phyloP scores from a whole-genome alignment of 164 flowering plant species.

The Stephania cephalantha region DNA sequence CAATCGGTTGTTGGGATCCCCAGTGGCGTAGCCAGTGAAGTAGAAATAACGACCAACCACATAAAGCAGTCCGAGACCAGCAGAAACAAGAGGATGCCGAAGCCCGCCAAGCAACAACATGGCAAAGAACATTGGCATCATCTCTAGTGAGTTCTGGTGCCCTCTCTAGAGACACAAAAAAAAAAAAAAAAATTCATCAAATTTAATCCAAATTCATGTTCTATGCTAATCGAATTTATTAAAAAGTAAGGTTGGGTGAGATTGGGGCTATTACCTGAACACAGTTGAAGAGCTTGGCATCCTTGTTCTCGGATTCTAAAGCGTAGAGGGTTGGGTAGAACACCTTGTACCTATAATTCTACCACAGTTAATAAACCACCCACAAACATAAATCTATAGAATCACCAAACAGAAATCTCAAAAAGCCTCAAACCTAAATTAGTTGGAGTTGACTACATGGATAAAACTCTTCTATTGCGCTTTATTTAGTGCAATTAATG shows the following conservation, averaged over 20 bases:
- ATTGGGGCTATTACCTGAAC: conserved; percentile 47
- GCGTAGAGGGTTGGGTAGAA: conserved; percentile 71
- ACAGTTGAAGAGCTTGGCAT: conserved; percentile 86
- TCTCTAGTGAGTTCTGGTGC: conserved; percentile 83
- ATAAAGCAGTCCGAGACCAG: conserved; percentile 52
- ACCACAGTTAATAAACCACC: no score
- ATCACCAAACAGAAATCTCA: no score
- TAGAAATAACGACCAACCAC: conserved; percentile 55
- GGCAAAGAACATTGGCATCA: conserved; percentile 69
- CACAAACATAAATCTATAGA: no score
- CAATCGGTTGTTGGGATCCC: conserved; percentile 67
- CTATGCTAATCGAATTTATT: no score
- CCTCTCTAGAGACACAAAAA: conserved; percentile 48
- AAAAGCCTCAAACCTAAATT: no score
- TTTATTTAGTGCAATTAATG: no score
- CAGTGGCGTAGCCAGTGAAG: conserved; percentile 77
- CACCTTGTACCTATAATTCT: conserved; percentile 60
- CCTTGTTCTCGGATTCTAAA: conserved; percentile 74
- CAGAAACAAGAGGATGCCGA: conserved; percentile 45
- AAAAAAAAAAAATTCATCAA: background rate
- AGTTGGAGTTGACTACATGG: no score
- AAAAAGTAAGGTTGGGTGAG: background rate
- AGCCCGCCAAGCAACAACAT: conserved; percentile 68
- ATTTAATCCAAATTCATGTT: no score
- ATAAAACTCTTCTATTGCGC: no score